Evolutionary conservation across 2,329 filamentous ascomycete species (phyloP).

Genomic region (Hypoxylon sp.): DNA sequence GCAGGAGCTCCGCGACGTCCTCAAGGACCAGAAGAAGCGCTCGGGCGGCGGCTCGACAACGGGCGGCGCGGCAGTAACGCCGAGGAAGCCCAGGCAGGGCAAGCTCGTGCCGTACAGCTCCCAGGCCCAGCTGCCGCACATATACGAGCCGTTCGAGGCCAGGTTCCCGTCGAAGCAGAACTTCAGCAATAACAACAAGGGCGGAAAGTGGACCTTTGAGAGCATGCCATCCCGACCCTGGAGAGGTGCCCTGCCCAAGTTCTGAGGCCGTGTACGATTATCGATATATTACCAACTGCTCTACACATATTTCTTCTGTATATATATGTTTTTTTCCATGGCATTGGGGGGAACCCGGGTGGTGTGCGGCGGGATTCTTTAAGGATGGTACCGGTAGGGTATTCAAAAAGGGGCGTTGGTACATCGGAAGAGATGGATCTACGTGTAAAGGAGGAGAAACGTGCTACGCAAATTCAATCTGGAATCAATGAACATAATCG

Average conservation of each 20-base stretch:
- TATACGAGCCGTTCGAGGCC: constrained; percentile 51
- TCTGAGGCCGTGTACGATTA: neutral
- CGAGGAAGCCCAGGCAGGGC: constrained; percentile 36
- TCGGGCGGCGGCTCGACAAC: constrained; percentile 24
- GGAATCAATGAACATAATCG: neutral
- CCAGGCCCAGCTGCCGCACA: constrained; percentile 48
- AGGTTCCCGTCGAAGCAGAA: constrained; percentile 43
- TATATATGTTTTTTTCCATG: neutral
- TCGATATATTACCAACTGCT: neutral
- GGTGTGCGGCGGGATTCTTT: neutral
- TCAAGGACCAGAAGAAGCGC: constrained; percentile 64
- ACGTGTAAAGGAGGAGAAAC: neutral
- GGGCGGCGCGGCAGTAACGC: constrained; percentile 9
- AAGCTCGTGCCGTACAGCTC: constrained; percentile 50
- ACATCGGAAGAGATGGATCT: neutral
- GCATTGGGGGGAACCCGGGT: neutral
- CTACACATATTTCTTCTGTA: neutral
- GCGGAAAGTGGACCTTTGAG: constrained; percentile 40
- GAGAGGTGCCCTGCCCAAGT: neutral
- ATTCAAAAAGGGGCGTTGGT: neutral
- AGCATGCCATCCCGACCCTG: constrained; percentile 26
- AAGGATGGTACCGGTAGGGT: neutral
- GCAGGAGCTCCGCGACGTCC: constrained; percentile 74
- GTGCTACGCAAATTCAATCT: neutral
- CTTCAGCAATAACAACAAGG: neutral